Base-by-base conservation (phyloP, 257 asterid species). In the Agastache rugosa region DNA sequence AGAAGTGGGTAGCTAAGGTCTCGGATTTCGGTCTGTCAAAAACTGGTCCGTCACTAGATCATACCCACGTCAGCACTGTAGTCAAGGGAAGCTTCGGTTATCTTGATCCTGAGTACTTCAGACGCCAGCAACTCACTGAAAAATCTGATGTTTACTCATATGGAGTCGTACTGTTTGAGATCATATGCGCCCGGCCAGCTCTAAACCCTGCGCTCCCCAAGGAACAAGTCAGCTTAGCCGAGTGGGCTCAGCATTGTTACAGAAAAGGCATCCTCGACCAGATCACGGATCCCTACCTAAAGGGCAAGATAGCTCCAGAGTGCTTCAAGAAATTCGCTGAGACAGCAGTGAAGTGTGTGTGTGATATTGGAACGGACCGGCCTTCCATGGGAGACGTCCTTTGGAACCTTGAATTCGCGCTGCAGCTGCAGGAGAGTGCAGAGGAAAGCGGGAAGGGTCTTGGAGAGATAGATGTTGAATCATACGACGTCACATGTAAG, bases 381-480 rank as follows among this genome's bases (percentile, higher is more conserved):
- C 97, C 97, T 3, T 87, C 97, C 2, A 92, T 92, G 97, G 97
- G 97, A 1, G 96, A 92, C 65, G 97, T 92, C 56, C 84, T 92
- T 79, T 92, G 97, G 97, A 92, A 90, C 81, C 96, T 92, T 45
- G 97, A 92, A 71, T 92, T 92, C 42, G 97, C 97, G 41, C 82
- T 92, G 61, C 96, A 92, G 75, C 92, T 92, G 69, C 97, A 92
- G 81, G 97, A 92, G 87, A 92, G 96, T 23, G 96, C 96, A 6
- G 96, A 92, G 85, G 97, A 88, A 69, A 87, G 93, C 11, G 96
- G 93, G 11, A 81, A 81, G 81, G 92, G 86, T 35, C 81, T 86
- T 3, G 89, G 87, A 4, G 87, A 76, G 25, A 80, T 71, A 39
- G 82, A 65, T 60, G 66, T 69, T 0, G 89, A 82, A 2, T 67